Percentiles rank a stretch among this genome's conserved stretches.
Conservation (phyloP, 75 land plant species). For the Sequoiadendron giganteum region DNA sequence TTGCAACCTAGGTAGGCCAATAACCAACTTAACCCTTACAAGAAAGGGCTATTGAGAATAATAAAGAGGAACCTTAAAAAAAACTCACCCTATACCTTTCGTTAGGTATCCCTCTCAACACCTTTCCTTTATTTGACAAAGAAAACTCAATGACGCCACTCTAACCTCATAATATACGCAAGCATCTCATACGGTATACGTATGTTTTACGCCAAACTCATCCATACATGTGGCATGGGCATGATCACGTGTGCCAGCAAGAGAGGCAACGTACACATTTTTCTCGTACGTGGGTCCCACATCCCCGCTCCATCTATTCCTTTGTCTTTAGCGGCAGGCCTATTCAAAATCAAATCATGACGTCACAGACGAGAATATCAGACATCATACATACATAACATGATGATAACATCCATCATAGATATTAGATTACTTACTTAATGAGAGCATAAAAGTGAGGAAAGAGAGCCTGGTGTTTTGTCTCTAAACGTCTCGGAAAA, state of each 20-base stretch:
- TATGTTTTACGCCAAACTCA: background rate
- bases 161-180: too few species aligned
- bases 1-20: too few species aligned
- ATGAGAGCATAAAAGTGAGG: background rate
- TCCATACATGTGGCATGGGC: background rate
- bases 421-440: background rate
- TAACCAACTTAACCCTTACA: too few species aligned
- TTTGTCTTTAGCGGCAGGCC: background rate
- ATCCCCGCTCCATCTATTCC: background rate
- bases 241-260: background rate
- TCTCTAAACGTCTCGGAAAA: background rate
- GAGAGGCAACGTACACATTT: background rate
- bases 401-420: too few species aligned
- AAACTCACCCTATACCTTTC: too few species aligned
- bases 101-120: too few species aligned
- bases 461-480: background rate
- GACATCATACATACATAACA: background rate
- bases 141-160: too few species aligned
- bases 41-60: too few species aligned
- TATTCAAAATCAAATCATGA: background rate
- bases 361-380: background rate
- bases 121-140: too few species aligned
- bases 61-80: too few species aligned
- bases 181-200: too few species aligned
- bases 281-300: background rate